A percentile compares a stretch with the other conserved stretches of the same genome.
phyloP scores from a whole-genome alignment of 331 rosid species.

The Prunus yedoensis region DNA sequence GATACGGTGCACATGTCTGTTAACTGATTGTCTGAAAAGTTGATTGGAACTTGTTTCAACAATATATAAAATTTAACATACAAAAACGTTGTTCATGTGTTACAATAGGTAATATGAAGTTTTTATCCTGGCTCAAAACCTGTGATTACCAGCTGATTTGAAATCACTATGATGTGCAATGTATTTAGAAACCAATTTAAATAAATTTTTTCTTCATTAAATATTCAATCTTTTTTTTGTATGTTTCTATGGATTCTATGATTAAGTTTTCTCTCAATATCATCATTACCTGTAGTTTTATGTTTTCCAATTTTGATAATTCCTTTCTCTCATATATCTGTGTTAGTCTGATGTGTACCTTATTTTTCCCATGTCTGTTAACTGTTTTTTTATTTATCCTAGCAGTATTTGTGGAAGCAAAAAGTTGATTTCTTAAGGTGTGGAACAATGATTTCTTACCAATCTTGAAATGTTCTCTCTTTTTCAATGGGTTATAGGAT shows the following conservation, averaged over 20 bases:
- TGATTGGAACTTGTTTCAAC: background rate
- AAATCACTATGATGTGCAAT: too few relatives aligned
- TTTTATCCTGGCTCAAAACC: too few relatives aligned
- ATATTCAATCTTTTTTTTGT: too few relatives aligned
- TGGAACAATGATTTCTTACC: background rate
- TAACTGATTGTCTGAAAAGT: background rate
- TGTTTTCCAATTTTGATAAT: background rate
- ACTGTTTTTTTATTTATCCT: background rate
- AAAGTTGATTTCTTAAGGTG: background rate
- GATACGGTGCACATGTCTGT: background rate
- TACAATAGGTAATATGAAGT: too few relatives aligned
- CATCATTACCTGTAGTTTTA: background rate
- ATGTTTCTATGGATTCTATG: background rate
- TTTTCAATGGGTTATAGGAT: slow-evolving; percentile 53
- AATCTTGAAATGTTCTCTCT: background rate
- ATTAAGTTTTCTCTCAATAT: background rate
- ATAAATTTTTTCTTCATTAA: accelerated
- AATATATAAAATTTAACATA: background rate
- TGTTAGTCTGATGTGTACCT: background rate
- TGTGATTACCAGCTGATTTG: too few relatives aligned
- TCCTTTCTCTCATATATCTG: background rate
- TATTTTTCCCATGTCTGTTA: background rate
- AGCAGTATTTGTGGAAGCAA: background rate
- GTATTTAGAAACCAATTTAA: too few relatives aligned
- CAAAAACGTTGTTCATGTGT: too few relatives aligned